Conservation (phyloP, 2,329 filamentous ascomycete genomes). For the Sphaerulina musiva region DNA sequence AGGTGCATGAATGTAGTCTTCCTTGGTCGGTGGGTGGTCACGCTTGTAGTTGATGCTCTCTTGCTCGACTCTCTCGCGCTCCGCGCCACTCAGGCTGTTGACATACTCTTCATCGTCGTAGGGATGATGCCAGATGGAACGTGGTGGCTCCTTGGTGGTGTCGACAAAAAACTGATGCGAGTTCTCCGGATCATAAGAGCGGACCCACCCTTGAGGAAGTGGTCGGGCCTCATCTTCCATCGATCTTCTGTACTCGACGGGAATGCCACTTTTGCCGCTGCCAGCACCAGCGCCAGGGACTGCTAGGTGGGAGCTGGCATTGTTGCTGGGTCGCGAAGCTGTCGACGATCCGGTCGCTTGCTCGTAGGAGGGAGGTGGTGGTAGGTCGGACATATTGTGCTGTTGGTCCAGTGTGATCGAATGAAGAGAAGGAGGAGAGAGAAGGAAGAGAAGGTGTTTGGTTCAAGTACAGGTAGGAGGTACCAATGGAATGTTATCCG, state of each 20-base stretch:
- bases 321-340: slow-evolving; percentile 11
- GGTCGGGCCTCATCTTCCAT: slow-evolving; percentile 57
- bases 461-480: too few relatives aligned
- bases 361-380: slow-evolving; percentile 19
- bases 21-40: slow-evolving; percentile 24
- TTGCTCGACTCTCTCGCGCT: slow-evolving; percentile 44
- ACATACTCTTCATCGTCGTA: slow-evolving; percentile 55
- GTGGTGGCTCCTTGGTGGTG: slow-evolving; percentile 48
- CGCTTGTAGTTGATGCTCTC: slow-evolving; percentile 31
- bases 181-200: slow-evolving; percentile 49
- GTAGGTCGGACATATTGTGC: slow-evolving; percentile 12
- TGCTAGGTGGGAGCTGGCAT: slow-evolving; percentile 20
- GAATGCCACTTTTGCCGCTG: slow-evolving; percentile 46
- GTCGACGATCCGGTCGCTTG: slow-evolving; percentile 21
- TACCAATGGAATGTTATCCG: too few relatives aligned
- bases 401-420: background rate
- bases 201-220: slow-evolving; percentile 52
- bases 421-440: background rate
- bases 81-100: slow-evolving; percentile 41
- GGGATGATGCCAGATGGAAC: slow-evolving; percentile 56
- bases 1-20: slow-evolving; percentile 42
- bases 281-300: slow-evolving; percentile 19
- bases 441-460: background rate
- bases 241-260: slow-evolving; percentile 46
- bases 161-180: slow-evolving; percentile 60